Percentiles rank a stretch among this genome's conserved stretches.
Conservation (phyloP, 2,329 filamentous ascomycete species). For the Sporothrix pseudoabietina region DNA sequence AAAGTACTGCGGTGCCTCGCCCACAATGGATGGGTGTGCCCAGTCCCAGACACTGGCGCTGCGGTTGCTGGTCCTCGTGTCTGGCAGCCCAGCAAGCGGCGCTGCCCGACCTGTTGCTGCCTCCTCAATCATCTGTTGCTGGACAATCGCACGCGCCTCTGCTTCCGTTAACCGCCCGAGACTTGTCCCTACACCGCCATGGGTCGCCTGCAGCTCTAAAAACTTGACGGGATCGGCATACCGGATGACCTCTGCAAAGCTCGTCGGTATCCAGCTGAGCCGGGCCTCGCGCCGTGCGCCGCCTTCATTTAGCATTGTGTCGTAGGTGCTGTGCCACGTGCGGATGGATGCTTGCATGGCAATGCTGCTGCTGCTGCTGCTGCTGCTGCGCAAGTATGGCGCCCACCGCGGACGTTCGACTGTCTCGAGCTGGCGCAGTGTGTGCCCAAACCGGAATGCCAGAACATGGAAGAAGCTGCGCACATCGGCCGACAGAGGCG, state of each 20-base stretch:
- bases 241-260: conserved; percentile 40
- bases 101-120: conserved; percentile 47
- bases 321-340: conserved; percentile 29
- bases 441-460: conserved; percentile 39
- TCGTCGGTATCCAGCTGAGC: conserved; percentile 29
- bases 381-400: neutral
- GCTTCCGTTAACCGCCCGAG: conserved; percentile 26
- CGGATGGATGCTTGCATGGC: conserved; percentile 15
- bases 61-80: conserved; percentile 24
- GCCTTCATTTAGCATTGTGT: neutral
- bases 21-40: conserved; percentile 38
- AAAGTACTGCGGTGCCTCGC: conserved; percentile 45
- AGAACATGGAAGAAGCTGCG: conserved; percentile 38
- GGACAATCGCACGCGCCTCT: conserved; percentile 40
- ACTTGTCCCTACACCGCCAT: neutral
- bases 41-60: conserved; percentile 43
- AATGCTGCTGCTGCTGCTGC: neutral
- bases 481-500: conserved; percentile 29
- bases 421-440: conserved; percentile 35
- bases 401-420: conserved; percentile 22
- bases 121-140: conserved; percentile 49
- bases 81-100: conserved; percentile 42
- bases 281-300: neutral
- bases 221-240: conserved; percentile 39
- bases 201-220: conserved; percentile 20